phyloP scores from a whole-genome alignment of 2,329 filamentous ascomycete genomes.

The Coleophoma eucalyptorum region DNA sequence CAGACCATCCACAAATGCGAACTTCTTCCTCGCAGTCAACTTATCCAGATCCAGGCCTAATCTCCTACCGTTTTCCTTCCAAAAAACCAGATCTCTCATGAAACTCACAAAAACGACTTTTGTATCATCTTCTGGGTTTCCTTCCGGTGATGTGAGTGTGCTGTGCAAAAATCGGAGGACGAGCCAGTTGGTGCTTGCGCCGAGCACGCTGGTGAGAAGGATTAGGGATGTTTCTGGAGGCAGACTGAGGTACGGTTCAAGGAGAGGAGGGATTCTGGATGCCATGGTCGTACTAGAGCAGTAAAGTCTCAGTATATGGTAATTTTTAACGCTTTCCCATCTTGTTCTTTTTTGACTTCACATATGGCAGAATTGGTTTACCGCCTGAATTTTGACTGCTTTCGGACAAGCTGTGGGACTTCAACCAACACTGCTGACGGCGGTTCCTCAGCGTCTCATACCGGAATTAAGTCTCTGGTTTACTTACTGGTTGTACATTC shows the following conservation, averaged over 20 bases:
- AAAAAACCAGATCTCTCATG: conserved; percentile 73
- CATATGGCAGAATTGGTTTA: too few relatives aligned
- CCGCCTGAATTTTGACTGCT: too few relatives aligned
- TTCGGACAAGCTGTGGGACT: too few relatives aligned
- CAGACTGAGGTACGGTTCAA: conserved; percentile 60
- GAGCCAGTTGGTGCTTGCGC: conserved; percentile 64
- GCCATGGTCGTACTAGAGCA: conserved; percentile 14
- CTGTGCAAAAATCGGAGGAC: conserved; percentile 48
- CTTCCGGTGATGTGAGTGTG: conserved; percentile 16
- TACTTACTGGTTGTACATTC: neutral
- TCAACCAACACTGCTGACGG: too few relatives aligned
- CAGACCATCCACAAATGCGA: conserved; percentile 71
- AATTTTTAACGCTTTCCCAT: too few relatives aligned
- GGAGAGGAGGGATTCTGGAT: conserved; percentile 46
- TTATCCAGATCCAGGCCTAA: conserved; percentile 69
- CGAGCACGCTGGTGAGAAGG: conserved; percentile 65
- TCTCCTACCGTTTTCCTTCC: conserved; percentile 67
- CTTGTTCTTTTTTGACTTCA: too few relatives aligned
- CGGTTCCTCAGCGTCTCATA: too few relatives aligned
- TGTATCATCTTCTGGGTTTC: conserved; percentile 26
- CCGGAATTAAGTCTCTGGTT: too few relatives aligned
- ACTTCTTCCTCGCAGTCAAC: conserved; percentile 51
- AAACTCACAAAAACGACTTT: conserved; percentile 79
- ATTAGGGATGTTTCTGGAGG: conserved; percentile 56
- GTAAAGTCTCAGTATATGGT: too few relatives aligned